Evolutionary conservation across 495 filamentous ascomycete genomes (phyloP).

Genomic region (Penicillium angulare): DNA sequence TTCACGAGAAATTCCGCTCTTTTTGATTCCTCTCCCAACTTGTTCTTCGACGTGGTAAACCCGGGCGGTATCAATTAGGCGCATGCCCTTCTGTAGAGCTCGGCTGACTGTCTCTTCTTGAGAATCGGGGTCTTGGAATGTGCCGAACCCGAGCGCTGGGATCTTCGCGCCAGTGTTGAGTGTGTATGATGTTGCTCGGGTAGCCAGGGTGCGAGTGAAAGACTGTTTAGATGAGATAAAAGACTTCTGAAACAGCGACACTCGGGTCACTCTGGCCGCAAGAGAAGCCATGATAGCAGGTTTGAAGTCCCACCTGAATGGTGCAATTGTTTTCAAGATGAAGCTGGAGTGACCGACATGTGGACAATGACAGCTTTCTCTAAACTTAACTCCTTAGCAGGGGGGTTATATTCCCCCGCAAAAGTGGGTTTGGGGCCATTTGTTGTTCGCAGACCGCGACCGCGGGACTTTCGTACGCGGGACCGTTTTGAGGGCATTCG

Average conservation of each 20-base stretch:
- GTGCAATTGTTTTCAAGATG: neutral
- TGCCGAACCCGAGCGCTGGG: conserved; percentile 39
- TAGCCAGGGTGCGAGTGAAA: neutral
- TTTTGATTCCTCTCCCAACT: conserved; percentile 54
- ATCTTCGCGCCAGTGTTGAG: conserved; percentile 45
- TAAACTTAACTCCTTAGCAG: neutral
- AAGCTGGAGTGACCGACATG: neutral
- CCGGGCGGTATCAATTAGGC: conserved; percentile 56
- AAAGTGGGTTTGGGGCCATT: neutral
- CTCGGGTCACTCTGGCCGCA: neutral
- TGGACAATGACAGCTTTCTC: neutral
- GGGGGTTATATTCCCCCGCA: neutral
- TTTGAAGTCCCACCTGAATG: neutral
- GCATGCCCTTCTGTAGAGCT: conserved; percentile 50
- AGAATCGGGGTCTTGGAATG: conserved; percentile 42
- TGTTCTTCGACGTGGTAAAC: conserved; percentile 33
- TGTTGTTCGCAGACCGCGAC: conserved; percentile 7
- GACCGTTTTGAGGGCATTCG: neutral
- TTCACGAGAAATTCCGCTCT: conserved; percentile 41
- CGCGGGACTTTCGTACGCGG: conserved; percentile 9
- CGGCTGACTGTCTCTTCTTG: conserved; percentile 41
- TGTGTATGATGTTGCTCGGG: neutral
- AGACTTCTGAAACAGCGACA: neutral
- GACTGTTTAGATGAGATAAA: neutral
- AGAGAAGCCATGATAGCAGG: neutral